These are phyloP conservation scores for Musa schizocarpa DNA, from an alignment of 176 grass and related monocot species.

Conservation along the genomic window DNA sequence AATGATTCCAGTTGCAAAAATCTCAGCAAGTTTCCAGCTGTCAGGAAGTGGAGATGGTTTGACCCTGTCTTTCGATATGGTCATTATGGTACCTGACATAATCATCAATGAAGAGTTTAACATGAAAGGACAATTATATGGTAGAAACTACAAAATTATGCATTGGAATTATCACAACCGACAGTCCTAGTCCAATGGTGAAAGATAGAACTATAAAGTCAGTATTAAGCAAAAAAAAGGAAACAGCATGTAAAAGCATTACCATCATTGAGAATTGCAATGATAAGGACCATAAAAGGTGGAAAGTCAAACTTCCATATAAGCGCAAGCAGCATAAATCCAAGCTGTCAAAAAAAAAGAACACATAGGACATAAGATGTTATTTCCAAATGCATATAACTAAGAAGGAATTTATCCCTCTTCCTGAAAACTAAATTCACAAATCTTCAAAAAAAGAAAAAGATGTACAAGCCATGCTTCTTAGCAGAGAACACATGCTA, in stretches of 20 bases:
- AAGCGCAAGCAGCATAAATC: slow-evolving; percentile 87
- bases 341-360: slow-evolving; percentile 46
- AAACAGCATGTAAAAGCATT: slow-evolving; percentile 3
- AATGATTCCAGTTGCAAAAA: slow-evolving; percentile 76
- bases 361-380: background rate
- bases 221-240: background rate
- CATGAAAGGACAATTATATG: slow-evolving; percentile 29
- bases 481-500: no score
- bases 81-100: slow-evolving; percentile 78
- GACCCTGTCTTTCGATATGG: slow-evolving; percentile 92
- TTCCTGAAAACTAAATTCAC: no score
- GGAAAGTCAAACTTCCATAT: slow-evolving; percentile 86
- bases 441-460: no score
- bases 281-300: slow-evolving; percentile 93
- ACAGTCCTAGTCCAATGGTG: no score
- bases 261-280: slow-evolving; percentile 96
- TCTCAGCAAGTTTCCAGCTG: slow-evolving; percentile 88
- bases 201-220: no score
- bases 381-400: background rate
- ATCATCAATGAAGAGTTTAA: background rate
- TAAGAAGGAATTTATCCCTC: no score
- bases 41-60: slow-evolving; percentile 76
- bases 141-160: background rate
- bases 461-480: no score
- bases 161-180: no score